phyloP scores from a whole-genome alignment of 129 eudicot genomes.

The Artemisia tridentata region DNA sequence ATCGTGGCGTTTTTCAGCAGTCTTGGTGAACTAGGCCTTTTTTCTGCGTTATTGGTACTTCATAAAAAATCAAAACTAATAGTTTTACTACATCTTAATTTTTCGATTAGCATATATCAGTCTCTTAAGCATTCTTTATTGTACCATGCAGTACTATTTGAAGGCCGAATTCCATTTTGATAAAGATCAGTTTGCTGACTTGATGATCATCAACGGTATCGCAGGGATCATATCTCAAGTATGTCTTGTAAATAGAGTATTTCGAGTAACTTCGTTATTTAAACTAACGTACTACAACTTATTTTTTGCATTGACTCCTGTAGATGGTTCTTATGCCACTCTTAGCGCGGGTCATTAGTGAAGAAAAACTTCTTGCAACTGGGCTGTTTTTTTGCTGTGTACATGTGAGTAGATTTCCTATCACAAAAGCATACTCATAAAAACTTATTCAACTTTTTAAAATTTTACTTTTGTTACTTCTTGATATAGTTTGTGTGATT shows the following conservation, averaged over 20 bases:
- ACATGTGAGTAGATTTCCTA: constrained; percentile 42
- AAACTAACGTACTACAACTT: neutral
- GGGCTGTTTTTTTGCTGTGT: constrained; percentile 63
- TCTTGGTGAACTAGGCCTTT: constrained; percentile 64
- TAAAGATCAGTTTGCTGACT: constrained; percentile 82
- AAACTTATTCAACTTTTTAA: neutral
- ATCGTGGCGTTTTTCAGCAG: constrained; percentile 61
- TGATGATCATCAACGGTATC: constrained; percentile 74
- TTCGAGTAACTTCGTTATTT: neutral
- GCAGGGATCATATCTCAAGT: constrained; percentile 89
- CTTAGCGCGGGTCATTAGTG: constrained; percentile 58
- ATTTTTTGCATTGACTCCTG: constrained; percentile 12
- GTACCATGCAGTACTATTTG: constrained; percentile 56
- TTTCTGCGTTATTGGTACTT: constrained; percentile 59
- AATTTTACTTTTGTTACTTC: neutral
- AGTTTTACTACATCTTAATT: neutral
- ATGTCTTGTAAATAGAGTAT: constrained; percentile 9
- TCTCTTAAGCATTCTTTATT: constrained; percentile 9
- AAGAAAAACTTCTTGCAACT: constrained; percentile 67
- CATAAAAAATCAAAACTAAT: neutral
- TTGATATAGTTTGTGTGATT: neutral
- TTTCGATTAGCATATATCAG: neutral
- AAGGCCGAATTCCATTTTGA: constrained; percentile 77
- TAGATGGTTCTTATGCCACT: constrained; percentile 84
- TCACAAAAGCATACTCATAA: neutral